Base-by-base conservation (phyloP, 2,329 filamentous ascomycete genomes). In the Cordyceps javanica region DNA sequence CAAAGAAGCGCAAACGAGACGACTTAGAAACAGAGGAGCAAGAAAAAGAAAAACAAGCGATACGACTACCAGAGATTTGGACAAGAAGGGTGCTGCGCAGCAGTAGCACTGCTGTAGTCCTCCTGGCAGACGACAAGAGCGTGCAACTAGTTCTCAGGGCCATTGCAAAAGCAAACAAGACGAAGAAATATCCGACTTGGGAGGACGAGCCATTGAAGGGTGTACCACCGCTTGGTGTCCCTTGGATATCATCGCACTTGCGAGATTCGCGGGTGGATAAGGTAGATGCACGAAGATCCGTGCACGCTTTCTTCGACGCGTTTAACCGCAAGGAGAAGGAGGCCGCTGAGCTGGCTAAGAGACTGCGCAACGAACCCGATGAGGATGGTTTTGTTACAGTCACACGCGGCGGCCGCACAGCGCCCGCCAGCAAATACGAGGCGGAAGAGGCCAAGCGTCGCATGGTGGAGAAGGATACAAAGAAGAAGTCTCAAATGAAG, bases 361-460 rank as follows among this genome's bases (percentile, higher is more conserved):
- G 82, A 57, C 76, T 87, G 60, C 85, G 90, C 60, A 87, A 88
- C 64, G 86, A 91, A 66, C 91, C 93, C 0, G 94, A 99, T 70
- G 92, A 91, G 67, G 94, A 99, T 71, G 94, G 94, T 2, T 99
- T 99, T 70, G 82, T 97, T 50, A 97, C 92, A 3, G 94, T 99
- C 25, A 89, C 87, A 1, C 82, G 89, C 56, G 91, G 91, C 26
- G 89, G 89, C 39, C 78, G 87, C 59, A 80, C 80, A 7, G 88
- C 87, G n/a, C 86, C 90, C 1, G 91, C 89, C 2, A 82, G 86
- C 56, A 80, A 85, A 61, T 87, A 87, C 64, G 91, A 89, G 66
- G 83, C 85, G 41, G 82, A 86, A 66, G 82, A 83, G 64, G 79
- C 79, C 48, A 74, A 73, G 60, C 75, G 75, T 65, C 81, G 78